Percentiles rank a stretch among this genome's conserved stretches.
Evolutionary conservation across 140 eudicot species (phyloP).

Genomic region (Flaveria floridana): DNA sequence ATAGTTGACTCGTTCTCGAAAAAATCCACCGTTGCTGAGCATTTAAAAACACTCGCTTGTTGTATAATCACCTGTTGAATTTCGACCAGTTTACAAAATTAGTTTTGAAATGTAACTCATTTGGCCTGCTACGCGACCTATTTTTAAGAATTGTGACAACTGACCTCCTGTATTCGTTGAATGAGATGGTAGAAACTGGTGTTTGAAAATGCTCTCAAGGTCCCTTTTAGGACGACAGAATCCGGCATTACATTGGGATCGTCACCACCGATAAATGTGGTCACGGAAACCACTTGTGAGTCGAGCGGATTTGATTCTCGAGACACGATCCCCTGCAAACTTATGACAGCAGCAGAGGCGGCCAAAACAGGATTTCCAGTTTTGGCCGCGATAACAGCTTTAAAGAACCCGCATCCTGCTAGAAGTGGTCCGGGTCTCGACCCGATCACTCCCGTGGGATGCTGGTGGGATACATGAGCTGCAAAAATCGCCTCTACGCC

Average conservation of each 20-base stretch:
- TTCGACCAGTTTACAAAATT: background rate
- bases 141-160: background rate
- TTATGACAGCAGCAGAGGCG: conserved; percentile 85
- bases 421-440: conserved; percentile 90
- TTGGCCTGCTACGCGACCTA: background rate
- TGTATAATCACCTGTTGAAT: conserved; percentile 64
- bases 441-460: conserved; percentile 63
- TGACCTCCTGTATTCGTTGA: conserved; percentile 71
- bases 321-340: conserved; percentile 88
- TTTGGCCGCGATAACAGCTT: conserved; percentile 49
- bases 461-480: conserved; percentile 73
- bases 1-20: conserved; percentile 56
- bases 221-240: conserved; percentile 60
- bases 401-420: conserved; percentile 91
- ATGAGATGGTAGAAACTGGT: conserved; percentile 62
- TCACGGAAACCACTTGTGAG: conserved; percentile 91
- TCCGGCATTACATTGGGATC: conserved; percentile 45
- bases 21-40: conserved; percentile 79
- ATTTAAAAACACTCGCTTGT: conserved; percentile 69
- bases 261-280: conserved; percentile 52
- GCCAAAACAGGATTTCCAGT: conserved; percentile 60
- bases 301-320: conserved; percentile 90
- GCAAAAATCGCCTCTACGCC: conserved; percentile 87
- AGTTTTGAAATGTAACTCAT: background rate
- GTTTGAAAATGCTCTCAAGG: conserved; percentile 83